Evolutionary conservation across 2,329 filamentous ascomycete species (phyloP).

Genomic region (Neophaeococcomyces aloes): DNA sequence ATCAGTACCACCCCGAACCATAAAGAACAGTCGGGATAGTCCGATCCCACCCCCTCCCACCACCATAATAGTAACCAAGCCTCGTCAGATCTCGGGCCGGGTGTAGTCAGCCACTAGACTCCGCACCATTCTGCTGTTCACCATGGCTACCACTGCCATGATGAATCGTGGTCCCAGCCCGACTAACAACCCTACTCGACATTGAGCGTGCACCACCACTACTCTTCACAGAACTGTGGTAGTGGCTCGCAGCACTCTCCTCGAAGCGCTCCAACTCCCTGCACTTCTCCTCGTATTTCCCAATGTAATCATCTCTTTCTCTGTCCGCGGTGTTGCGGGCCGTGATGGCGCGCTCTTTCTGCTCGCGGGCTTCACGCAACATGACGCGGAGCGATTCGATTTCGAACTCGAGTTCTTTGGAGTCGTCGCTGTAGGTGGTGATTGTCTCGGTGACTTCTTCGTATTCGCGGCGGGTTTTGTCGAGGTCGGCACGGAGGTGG

Average conservation of each 20-base stretch:
- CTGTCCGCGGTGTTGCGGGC: constrained; percentile 14
- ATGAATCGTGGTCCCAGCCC: not conserved
- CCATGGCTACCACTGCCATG: not conserved
- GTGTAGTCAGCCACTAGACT: constrained; percentile 3
- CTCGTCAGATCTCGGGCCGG: not conserved
- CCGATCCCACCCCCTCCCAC: too few species aligned
- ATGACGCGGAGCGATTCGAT: constrained; percentile 23
- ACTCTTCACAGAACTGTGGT: not conserved
- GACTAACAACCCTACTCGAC: not conserved
- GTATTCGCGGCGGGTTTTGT: constrained; percentile 20
- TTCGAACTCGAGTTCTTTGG: constrained; percentile 23
- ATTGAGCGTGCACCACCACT: not conserved
- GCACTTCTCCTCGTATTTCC: constrained; percentile 10
- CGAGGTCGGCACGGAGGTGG: constrained; percentile 20
- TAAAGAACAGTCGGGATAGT: too few species aligned
- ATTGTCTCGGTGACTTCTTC: constrained; percentile 24
- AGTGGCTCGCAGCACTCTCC: constrained; percentile 1
- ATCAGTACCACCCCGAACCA: too few species aligned
- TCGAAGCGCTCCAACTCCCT: constrained; percentile 8
- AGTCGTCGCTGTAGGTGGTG: constrained; percentile 17
- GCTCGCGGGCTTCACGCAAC: constrained; percentile 23
- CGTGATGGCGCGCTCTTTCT: constrained; percentile 24
- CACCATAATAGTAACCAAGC: not conserved
- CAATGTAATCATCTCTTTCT: constrained; percentile 7
- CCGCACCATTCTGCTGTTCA: too few species aligned